Percentiles rank a stretch among this genome's conserved stretches.
phyloP scores from a whole-genome alignment of 2,329 filamentous ascomycete species.

The Fusarium tjaetaba region DNA sequence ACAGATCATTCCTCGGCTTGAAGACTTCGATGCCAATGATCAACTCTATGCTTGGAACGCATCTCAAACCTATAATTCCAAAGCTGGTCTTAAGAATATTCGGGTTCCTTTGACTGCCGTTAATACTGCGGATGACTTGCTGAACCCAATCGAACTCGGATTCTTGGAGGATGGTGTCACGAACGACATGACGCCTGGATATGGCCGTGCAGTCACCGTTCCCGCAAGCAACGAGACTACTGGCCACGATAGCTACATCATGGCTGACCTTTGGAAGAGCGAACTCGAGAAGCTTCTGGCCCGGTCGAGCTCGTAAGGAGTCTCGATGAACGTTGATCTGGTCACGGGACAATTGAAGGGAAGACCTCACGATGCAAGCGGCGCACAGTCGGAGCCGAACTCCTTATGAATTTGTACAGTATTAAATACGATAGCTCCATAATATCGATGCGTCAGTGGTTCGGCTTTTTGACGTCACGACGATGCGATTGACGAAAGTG shows the following conservation, averaged over 20 bases:
- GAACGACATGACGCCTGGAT: constrained; percentile 5
- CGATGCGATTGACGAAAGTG: neutral
- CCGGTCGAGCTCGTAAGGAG: neutral
- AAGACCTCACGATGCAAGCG: neutral
- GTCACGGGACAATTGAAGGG: no score
- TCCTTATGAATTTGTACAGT: rapidly evolving
- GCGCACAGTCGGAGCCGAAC: rapidly evolving
- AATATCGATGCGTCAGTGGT: constrained; percentile 28
- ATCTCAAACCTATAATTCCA: constrained; percentile 5
- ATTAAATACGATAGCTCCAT: neutral
- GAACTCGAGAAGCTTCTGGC: constrained; percentile 5
- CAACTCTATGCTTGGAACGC: constrained; percentile 26
- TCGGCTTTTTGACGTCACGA: constrained; percentile 15
- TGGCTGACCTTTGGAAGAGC: constrained; percentile 20
- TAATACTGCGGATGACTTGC: constrained; percentile 24
- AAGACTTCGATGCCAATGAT: constrained; percentile 16
- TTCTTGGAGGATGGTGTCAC: constrained; percentile 2
- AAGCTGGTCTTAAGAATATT: neutral
- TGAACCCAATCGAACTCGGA: constrained; percentile 15
- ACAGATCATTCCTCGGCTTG: neutral
- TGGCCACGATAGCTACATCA: constrained; percentile 26
- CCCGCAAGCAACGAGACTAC: constrained; percentile 12
- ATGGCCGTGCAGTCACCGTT: neutral
- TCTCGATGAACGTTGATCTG: rapidly evolving
- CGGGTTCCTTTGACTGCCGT: constrained; percentile 18